Conservation (phyloP, 1,284 basidiomycete genomes). For the Irpex lacteus region DNA sequence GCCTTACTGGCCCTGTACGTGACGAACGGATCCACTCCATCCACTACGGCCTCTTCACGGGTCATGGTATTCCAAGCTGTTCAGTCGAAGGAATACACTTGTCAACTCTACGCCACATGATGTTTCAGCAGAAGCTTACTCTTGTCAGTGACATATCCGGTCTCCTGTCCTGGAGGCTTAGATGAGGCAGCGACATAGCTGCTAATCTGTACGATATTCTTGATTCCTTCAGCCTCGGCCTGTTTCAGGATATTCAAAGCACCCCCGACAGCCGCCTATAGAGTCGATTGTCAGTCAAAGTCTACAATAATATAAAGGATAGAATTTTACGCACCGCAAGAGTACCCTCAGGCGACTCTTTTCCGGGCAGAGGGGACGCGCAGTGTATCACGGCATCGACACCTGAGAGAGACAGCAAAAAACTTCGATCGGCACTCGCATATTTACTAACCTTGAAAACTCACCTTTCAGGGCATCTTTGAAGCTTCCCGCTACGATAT, state of each 20-base stretch:
- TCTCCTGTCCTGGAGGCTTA: too few relatives aligned
- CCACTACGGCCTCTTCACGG: conserved; percentile 16
- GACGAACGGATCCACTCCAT: conserved; percentile 2
- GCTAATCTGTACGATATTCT: conserved; percentile 26
- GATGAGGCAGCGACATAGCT: conserved; percentile 13
- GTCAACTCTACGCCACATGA: background rate
- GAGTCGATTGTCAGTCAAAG: background rate
- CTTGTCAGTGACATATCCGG: background rate
- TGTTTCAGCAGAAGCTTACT: background rate
- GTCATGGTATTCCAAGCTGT: conserved; percentile 17
- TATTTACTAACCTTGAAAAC: background rate
- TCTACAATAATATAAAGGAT: background rate
- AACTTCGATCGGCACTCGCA: background rate
- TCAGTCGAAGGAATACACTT: conserved; percentile 4
- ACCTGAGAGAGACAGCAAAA: conserved; percentile 7
- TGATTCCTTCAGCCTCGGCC: conserved; percentile 26
- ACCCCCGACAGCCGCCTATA: conserved; percentile 26
- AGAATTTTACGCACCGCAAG: conserved; percentile 11
- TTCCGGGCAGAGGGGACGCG: conserved; percentile 19
- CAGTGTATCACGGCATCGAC: conserved; percentile 24
- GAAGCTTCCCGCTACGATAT: conserved; percentile 23
- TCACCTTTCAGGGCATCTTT: conserved; percentile 24
- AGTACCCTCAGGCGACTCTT: conserved; percentile 13
- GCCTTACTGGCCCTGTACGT: conserved; percentile 21
- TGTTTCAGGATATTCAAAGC: conserved; percentile 28